Conservation (phyloP, 768 basidiomycete genomes). For the Auricularia sp. region DNA sequence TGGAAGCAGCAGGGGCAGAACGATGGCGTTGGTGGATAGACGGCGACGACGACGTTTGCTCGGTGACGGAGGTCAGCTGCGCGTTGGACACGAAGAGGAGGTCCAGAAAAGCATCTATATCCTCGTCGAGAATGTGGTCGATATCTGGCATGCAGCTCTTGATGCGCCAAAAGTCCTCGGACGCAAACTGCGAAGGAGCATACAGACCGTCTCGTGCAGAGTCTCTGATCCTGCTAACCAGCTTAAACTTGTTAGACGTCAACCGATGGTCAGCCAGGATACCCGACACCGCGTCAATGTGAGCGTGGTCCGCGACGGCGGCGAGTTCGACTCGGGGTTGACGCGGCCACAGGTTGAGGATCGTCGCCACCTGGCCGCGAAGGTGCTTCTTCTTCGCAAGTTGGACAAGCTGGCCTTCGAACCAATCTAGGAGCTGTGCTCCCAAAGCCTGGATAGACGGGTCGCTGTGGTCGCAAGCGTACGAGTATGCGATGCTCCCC, state of each 20-base stretch:
- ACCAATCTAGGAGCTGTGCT: constrained; percentile 47
- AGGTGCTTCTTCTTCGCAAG: constrained; percentile 33
- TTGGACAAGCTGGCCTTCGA: constrained; percentile 42
- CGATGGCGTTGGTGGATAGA: background rate
- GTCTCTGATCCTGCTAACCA: constrained; percentile 56
- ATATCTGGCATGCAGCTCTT: constrained; percentile 62
- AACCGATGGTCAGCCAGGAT: constrained; percentile 53
- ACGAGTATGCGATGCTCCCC: constrained; percentile 49
- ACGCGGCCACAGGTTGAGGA: constrained; percentile 70
- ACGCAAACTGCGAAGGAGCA: constrained; percentile 37
- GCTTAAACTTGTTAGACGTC: constrained; percentile 64
- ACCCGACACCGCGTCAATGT: constrained; percentile 33
- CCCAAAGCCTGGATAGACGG: constrained; percentile 27
- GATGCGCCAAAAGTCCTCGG: constrained; percentile 72
- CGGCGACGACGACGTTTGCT: background rate
- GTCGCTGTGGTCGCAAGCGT: constrained; percentile 26
- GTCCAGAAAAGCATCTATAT: constrained; percentile 62
- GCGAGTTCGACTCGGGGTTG: constrained; percentile 40
- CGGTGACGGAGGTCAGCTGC: background rate
- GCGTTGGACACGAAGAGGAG: constrained; percentile 40
- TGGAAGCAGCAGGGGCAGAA: background rate
- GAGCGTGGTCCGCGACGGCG: constrained; percentile 33
- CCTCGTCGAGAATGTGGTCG: constrained; percentile 49
- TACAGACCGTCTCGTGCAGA: constrained; percentile 32
- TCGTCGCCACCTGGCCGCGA: constrained; percentile 37